Conservation (phyloP, 2,329 filamentous ascomycete genomes). For the Karstenula rhodostoma region DNA sequence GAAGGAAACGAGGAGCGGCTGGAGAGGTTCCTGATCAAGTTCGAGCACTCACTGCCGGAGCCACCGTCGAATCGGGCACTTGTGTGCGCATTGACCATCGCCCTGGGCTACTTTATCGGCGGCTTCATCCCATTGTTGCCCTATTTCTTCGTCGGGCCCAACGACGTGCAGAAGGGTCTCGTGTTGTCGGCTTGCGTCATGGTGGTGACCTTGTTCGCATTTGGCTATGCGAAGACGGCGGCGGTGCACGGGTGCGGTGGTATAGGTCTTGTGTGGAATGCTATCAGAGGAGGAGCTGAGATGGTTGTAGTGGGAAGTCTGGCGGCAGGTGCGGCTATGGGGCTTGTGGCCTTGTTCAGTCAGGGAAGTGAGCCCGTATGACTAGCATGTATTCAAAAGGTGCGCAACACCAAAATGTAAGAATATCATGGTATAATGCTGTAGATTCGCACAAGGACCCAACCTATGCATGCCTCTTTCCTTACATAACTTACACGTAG, state of each 20-base stretch:
- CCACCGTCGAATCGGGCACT: conserved; percentile 54
- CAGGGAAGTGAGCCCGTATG: not conserved
- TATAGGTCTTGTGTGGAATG: not conserved
- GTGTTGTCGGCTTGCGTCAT: conserved; percentile 63
- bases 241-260: conserved; percentile 2
- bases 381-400: not conserved
- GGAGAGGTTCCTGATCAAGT: conserved; percentile 68
- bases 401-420: no score
- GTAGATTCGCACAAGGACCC: no score
- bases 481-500: not conserved
- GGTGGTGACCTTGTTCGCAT: conserved; percentile 57
- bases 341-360: conserved; percentile 1
- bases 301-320: conserved; percentile 5
- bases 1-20: conserved; percentile 58
- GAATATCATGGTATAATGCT: no score
- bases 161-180: conserved; percentile 52
- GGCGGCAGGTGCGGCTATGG: conserved; percentile 6
- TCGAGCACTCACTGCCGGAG: conserved; percentile 59
- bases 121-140: conserved; percentile 59
- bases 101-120: conserved; percentile 49
- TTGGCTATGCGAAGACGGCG: conserved; percentile 60
- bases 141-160: conserved; percentile 54
- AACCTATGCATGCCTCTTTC: not conserved
- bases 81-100: conserved; percentile 55
- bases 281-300: conserved; percentile 1